Evolutionary conservation across 2,329 filamentous ascomycete genomes (phyloP).

Genomic region (Arthrobotrys conoides): DNA sequence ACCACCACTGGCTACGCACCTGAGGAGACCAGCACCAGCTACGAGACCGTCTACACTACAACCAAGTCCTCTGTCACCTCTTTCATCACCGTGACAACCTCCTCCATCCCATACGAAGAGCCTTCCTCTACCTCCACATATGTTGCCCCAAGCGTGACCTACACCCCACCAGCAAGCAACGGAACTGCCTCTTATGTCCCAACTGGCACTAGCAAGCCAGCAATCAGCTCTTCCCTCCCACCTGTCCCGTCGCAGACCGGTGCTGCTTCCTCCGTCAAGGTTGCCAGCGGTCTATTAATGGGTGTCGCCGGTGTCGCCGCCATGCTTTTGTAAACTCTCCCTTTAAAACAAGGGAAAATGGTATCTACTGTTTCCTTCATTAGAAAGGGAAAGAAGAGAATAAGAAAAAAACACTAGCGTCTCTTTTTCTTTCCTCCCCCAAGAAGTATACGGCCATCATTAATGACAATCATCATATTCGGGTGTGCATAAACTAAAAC

Average conservation of each 20-base stretch:
- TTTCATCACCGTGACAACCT: constrained; percentile 56
- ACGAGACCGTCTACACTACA: constrained; percentile 50
- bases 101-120: constrained; percentile 59
- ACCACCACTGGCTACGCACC: constrained; percentile 45
- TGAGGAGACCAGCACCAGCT: constrained; percentile 56
- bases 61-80: constrained; percentile 63
- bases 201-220: constrained; percentile 13
- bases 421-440: not conserved
- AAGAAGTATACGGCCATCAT: constrained; percentile 32
- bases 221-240: constrained; percentile 33
- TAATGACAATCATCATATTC: constrained; percentile 37
- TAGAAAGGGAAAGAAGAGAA: no score
- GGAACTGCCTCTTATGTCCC: constrained; percentile 26
- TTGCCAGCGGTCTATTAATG: constrained; percentile 62
- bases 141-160: constrained; percentile 49
- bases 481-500: constrained; percentile 22
- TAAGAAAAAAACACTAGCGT: not conserved
- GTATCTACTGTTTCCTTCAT: not conserved
- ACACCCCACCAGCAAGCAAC: constrained; percentile 35
- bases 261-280: constrained; percentile 62
- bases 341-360: not conserved
- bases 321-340: constrained; percentile 55
- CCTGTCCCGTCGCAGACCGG: constrained; percentile 53
- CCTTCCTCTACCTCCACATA: constrained; percentile 35
- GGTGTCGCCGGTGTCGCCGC: constrained; percentile 61